Evolutionary conservation across 2,329 filamentous ascomycete genomes (phyloP).

Genomic region (Clarireedia hainanense): DNA sequence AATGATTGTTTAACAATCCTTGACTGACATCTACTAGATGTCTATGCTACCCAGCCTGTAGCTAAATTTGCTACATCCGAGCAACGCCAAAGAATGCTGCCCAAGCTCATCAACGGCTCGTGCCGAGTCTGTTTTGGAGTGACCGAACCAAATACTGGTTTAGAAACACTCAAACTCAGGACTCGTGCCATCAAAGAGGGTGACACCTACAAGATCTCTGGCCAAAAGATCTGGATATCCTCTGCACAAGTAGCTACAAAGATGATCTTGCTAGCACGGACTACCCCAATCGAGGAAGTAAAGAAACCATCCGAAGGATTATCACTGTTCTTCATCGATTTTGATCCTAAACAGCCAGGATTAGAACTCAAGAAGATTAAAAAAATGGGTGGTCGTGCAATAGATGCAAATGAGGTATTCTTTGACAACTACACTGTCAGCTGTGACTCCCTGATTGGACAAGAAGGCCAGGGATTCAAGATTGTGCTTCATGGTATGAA

Average conservation of each 20-base stretch:
- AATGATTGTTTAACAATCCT: background rate
- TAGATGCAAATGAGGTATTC: slow-evolving; percentile 83
- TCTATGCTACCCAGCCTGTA: slow-evolving; percentile 69
- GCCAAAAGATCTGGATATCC: slow-evolving; percentile 87
- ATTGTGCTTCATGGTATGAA: slow-evolving; percentile 77
- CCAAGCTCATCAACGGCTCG: slow-evolving; percentile 63
- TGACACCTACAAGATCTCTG: slow-evolving; percentile 57
- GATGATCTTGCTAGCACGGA: slow-evolving; percentile 77
- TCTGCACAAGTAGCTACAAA: slow-evolving; percentile 74
- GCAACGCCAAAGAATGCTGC: slow-evolving; percentile 57
- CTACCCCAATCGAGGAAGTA: slow-evolving; percentile 59
- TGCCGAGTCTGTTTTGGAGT: slow-evolving; percentile 75
- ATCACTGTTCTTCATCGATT: slow-evolving; percentile 72
- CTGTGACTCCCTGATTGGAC: slow-evolving; percentile 56
- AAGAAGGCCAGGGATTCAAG: slow-evolving; percentile 70
- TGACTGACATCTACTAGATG: slow-evolving; percentile 31
- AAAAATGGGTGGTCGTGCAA: slow-evolving; percentile 78
- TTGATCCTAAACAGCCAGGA: slow-evolving; percentile 51
- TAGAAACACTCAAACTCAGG: slow-evolving; percentile 66
- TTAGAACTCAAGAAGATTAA: slow-evolving; percentile 56
- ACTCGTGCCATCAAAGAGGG: slow-evolving; percentile 56
- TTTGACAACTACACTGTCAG: slow-evolving; percentile 71
- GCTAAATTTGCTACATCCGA: slow-evolving; percentile 62
- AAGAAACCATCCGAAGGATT: slow-evolving; percentile 66
- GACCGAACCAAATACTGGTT: slow-evolving; percentile 73